phyloP scores from a whole-genome alignment of 164 flowering plant species.

The Aristolochia californica region DNA sequence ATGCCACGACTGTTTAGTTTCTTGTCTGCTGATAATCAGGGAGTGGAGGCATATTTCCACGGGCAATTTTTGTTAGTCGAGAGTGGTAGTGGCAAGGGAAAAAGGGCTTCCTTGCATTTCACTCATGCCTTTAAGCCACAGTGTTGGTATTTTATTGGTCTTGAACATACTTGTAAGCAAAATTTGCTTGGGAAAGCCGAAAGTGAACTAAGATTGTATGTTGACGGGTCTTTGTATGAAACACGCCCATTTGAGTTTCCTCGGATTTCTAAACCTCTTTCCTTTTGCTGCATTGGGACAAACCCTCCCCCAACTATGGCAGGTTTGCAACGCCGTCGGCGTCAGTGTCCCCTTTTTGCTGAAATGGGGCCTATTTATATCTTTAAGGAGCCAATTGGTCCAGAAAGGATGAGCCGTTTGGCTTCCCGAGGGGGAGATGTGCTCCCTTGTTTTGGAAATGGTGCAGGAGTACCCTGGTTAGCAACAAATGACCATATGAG shows the following conservation, averaged over 20 bases:
- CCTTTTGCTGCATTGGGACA: constrained; percentile 98
- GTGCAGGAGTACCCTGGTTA: constrained; percentile 78
- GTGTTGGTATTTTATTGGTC: constrained; percentile 94
- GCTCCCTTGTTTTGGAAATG: constrained; percentile 84
- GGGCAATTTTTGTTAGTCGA: constrained; percentile 99
- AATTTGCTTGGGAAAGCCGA: constrained; percentile 86
- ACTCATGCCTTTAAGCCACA: constrained; percentile 97
- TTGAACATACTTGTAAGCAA: constrained; percentile 84
- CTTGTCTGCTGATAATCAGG: constrained; percentile 95
- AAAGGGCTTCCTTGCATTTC: constrained; percentile 89
- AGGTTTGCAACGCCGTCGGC: constrained; percentile 94
- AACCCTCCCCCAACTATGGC: constrained; percentile 99
- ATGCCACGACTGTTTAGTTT: constrained; percentile 98
- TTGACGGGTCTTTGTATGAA: constrained; percentile 89
- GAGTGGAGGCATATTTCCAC: constrained; percentile 97
- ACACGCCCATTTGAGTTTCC: constrained; percentile 94
- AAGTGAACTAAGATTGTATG: constrained; percentile 82
- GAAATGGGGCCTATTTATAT: constrained; percentile 99
- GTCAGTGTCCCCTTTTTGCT: constrained; percentile 97
- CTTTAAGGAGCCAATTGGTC: constrained; percentile 91
- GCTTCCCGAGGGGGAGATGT: constrained; percentile 96
- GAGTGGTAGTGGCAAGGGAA: constrained; percentile 91
- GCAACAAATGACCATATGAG: constrained; percentile 64
- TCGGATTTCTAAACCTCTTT: constrained; percentile 84
- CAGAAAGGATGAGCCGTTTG: constrained; percentile 81